Base-by-base conservation (phyloP, 768 basidiomycete genomes). In the Auricularia sp. region DNA sequence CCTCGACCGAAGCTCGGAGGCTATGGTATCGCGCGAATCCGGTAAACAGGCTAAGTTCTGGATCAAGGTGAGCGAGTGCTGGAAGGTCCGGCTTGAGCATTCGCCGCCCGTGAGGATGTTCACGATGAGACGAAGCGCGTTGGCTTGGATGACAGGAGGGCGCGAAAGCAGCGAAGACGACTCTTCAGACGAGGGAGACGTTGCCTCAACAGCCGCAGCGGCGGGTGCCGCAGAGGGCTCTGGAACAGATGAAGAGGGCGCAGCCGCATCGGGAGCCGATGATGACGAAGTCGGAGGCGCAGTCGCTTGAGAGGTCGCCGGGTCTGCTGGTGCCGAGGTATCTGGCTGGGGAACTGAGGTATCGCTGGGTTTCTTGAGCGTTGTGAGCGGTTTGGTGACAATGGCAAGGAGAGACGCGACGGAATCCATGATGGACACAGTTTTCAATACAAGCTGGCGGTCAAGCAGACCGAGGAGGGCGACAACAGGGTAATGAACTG, bases 81-180 rank as follows among this genome's bases (percentile, higher is more conserved):
- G 89, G 83, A 99, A 99, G n/a, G 95, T 97, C 36, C 90, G 83
- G 53, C 89, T 91, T 29, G 94, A 93, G 72, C 96, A 98, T 78
- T 99, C 97, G 54, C 97, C 97, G 21, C 89, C 82, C n/a, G 97
- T 98, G 67, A 99, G 79, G 69, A 98, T 93, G 74, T 98, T 98
- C 72, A 97, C 93, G 66, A 98, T 93, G 43, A 94, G 83, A 43
- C 91, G 87, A 33, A 98, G 81, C n/a, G 90, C 87, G 3, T 84
- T 73, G 62, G 90, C 84, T 6, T 95, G 93, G 65, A 98, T 87
- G 67, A 88, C 86, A 12, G 97, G 97, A 18, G 91, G 86, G 62
- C 81, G 84, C 11, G 87, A 79, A 14, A 92, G 77, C 14, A 90
- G 36, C 6, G 62, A 53, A 53, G 44, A 10, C 35, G 33, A 67